Evolutionary conservation across 345 rosid species (phyloP).

Genomic region (Clarkia xantiana): DNA sequence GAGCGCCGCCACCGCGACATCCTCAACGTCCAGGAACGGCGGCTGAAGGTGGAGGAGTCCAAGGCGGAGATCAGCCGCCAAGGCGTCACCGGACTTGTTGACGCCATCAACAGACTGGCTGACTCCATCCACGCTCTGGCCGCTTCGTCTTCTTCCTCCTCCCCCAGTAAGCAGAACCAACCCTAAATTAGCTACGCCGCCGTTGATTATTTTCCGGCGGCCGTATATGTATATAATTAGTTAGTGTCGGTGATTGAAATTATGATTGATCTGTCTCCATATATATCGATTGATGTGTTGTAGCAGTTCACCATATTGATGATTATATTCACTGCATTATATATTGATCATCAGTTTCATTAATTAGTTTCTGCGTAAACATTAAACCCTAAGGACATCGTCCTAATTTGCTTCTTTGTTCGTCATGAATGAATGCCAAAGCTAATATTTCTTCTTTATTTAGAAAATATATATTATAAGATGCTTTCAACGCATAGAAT

Average conservation of each 20-base stretch:
- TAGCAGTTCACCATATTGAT: too few species aligned
- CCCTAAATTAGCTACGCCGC: slow-evolving; percentile 3
- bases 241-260: neutral
- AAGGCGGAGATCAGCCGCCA: slow-evolving; percentile 44
- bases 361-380: too few species aligned
- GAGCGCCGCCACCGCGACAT: slow-evolving; percentile 63
- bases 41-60: slow-evolving; percentile 55
- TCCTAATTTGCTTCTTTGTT: too few species aligned
- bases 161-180: slow-evolving; percentile 26
- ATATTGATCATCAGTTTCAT: too few species aligned
- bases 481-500: too few species aligned
- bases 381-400: too few species aligned
- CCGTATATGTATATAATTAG: slow-evolving; percentile 12
- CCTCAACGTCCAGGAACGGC: slow-evolving; percentile 46
- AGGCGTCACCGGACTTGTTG: slow-evolving; percentile 53
- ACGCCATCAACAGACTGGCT: slow-evolving; percentile 75
- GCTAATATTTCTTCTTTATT: too few species aligned
- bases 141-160: neutral
- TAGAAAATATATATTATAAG: neutral
- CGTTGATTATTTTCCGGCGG: slow-evolving; percentile 6
- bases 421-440: too few species aligned
- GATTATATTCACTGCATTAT: too few species aligned
- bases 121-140: slow-evolving; percentile 65
- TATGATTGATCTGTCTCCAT: too few species aligned
- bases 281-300: too few species aligned